phyloP scores from a whole-genome alignment of 2,329 filamentous ascomycete genomes.

The Phyllosticta citrichinensis region DNA sequence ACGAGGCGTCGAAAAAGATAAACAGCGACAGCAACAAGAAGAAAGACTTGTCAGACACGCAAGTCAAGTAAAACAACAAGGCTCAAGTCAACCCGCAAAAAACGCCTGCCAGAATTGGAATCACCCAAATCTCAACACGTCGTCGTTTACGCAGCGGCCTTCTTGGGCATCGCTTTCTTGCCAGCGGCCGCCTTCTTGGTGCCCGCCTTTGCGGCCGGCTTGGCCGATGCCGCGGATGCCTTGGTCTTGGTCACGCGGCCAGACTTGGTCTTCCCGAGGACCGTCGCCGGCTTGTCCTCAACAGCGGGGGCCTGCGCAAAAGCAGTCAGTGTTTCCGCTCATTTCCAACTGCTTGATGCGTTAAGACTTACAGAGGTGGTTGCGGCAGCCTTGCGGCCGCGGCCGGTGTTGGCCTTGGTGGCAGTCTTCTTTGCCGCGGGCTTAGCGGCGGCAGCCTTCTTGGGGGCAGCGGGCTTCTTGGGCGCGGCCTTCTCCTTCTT shows the following conservation, averaged over 20 bases:
- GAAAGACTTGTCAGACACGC: background rate
- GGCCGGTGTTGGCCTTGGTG: constrained; percentile 38
- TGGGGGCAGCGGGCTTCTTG: constrained; percentile 25
- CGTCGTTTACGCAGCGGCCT: constrained; percentile 18
- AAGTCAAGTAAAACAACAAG: background rate
- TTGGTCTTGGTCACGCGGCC: constrained; percentile 70
- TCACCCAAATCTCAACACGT: too few relatives aligned
- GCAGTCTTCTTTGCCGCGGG: constrained; percentile 23
- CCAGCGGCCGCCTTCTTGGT: constrained; percentile 29
- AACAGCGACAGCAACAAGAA: background rate
- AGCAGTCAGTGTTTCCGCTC: background rate
- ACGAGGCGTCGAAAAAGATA: background rate
- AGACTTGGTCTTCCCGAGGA: constrained; percentile 74
- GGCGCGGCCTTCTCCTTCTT: constrained; percentile 22
- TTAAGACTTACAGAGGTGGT: constrained; percentile 15
- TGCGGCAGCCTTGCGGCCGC: constrained; percentile 31
- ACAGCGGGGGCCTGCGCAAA: constrained; percentile 47
- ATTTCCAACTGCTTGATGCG: background rate
- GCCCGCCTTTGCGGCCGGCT: constrained; percentile 16
- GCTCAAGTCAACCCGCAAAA: too few relatives aligned
- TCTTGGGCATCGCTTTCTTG: constrained; percentile 24
- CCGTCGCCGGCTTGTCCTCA: constrained; percentile 55
- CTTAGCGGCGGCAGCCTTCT: constrained; percentile 37
- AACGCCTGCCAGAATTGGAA: too few relatives aligned
- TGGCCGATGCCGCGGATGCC: constrained; percentile 32